Evolutionary conservation across 352 stramenopile genomes (phyloP), one percentile per base, ranked within the genome.

Genomic region (Pythium phragmitis): DNA sequence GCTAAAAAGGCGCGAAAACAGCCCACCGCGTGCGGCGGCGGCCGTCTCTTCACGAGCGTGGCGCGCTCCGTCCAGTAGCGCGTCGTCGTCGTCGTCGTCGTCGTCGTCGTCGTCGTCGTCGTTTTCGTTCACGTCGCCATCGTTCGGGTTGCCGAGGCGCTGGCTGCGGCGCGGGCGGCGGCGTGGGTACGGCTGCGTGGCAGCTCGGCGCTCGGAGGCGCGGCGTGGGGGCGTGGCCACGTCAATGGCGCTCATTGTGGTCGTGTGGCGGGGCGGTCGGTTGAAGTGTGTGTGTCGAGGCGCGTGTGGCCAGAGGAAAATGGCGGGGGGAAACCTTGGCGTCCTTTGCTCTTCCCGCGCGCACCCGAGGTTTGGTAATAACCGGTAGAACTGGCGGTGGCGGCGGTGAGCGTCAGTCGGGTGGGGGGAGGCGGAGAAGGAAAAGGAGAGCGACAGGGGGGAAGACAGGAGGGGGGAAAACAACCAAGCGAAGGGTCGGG

Each of bases 1-100:
- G 46, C 81, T 87, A 30, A 87, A 76, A 7, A 90, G 57, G 1
- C 81, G 81, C 14, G 80, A 76, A 33, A 90, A 86, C 34, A 90
- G 65, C 4, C 70, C 64, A 7, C 74, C 68, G 47, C 39, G 37
- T 33, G 26, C 28, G 19, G 51, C 43, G 3, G 36, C 16, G 47
- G 63, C 28, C 45, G 65, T 23, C 26, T 47, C 36, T 50, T 57
- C 16, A 43, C 33, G 50, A 28, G 11, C 41, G 11, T 6, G 26
- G 11, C 26, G 11, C 39, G 21, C 39, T 36, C 26, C 14, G 21
- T 49, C 16, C 39, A 46, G 39, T 12, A 46, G 17, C 39, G 39
- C 47, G n/a, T 56, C 45, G 46, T 56, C 21, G 41, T 55, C 34
- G n/a, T 56, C 45, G 46, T 56, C 21, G 41, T 55, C 34, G 33